phyloP scores from a whole-genome alignment of 179 eudicot genomes.

The Silene coronaria region DNA sequence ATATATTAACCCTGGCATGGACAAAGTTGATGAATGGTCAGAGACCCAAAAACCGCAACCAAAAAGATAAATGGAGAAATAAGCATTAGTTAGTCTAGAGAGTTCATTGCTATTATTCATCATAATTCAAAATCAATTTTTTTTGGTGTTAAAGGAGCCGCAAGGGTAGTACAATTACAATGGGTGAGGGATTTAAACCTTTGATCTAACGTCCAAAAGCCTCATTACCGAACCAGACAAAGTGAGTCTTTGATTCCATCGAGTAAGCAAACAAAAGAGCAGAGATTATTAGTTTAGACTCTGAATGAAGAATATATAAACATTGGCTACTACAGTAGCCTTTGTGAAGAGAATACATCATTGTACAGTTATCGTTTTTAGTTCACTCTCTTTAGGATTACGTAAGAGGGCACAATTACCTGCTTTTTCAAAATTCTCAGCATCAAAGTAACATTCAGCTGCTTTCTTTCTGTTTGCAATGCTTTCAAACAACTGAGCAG shows the following conservation, averaged over 20 bases:
- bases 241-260: too few species aligned
- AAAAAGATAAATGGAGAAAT: neutral
- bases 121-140: too few species aligned
- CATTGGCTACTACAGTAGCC: too few species aligned
- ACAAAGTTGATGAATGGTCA: slow-evolving; percentile 29
- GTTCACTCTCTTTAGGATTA: neutral
- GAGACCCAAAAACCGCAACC: neutral
- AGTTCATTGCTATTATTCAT: too few species aligned
- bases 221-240: neutral
- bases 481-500: slow-evolving; percentile 60
- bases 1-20: slow-evolving; percentile 28
- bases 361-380: too few species aligned
- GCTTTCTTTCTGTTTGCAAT: slow-evolving; percentile 41
- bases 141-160: neutral
- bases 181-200: too few species aligned
- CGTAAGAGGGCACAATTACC: slow-evolving; percentile 25
- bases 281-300: too few species aligned
- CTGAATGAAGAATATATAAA: too few species aligned
- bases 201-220: neutral
- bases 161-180: neutral
- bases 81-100: too few species aligned
- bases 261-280: too few species aligned
- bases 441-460: slow-evolving; percentile 54
- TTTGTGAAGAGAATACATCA: too few species aligned
- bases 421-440: slow-evolving; percentile 52